Evolutionary conservation across 352 stramenopile species (phyloP).

Genomic region (Globisporangium canariense): DNA sequence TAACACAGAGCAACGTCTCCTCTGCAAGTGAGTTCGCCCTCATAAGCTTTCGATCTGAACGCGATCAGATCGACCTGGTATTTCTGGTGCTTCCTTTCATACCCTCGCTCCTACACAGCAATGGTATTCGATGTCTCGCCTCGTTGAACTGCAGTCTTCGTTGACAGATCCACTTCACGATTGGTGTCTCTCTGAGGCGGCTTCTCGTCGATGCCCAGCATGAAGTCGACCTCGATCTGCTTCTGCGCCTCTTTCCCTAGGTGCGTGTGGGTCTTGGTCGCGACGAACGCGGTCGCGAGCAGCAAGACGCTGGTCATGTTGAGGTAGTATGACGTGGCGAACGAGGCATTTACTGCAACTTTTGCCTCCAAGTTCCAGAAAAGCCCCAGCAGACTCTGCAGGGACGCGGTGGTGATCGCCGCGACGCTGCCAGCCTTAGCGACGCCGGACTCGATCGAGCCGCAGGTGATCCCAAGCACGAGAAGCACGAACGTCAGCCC

Average conservation of each 20-base stretch:
- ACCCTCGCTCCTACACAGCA: background rate
- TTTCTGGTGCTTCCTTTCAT: too few relatives aligned
- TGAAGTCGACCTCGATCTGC: conserved; percentile 28
- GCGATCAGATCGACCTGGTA: too few relatives aligned
- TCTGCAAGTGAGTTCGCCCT: too few relatives aligned
- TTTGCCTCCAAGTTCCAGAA: conserved; percentile 42
- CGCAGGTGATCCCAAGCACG: conserved; percentile 41
- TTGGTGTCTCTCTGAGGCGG: conserved; percentile 24
- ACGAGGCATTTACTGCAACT: conserved; percentile 23
- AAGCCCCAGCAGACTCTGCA: conserved; percentile 32
- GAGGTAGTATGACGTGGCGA: conserved; percentile 53
- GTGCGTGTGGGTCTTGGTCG: conserved; percentile 32
- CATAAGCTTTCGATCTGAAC: too few relatives aligned
- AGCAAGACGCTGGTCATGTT: conserved; percentile 29
- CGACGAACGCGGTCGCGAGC: conserved; percentile 26
- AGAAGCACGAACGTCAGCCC: conserved; percentile 27
- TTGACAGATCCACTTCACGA: conserved; percentile 5
- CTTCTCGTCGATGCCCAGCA: conserved; percentile 28
- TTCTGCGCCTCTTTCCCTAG: conserved; percentile 37
- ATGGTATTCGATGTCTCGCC: background rate
- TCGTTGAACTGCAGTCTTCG: background rate
- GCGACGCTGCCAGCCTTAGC: conserved; percentile 29
- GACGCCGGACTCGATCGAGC: conserved; percentile 37
- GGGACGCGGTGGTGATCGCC: conserved; percentile 16
- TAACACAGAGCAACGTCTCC: too few relatives aligned